Conservation (phyloP, 2,329 filamentous ascomycete genomes). For the Neopestalotiopsis rosae region DNA sequence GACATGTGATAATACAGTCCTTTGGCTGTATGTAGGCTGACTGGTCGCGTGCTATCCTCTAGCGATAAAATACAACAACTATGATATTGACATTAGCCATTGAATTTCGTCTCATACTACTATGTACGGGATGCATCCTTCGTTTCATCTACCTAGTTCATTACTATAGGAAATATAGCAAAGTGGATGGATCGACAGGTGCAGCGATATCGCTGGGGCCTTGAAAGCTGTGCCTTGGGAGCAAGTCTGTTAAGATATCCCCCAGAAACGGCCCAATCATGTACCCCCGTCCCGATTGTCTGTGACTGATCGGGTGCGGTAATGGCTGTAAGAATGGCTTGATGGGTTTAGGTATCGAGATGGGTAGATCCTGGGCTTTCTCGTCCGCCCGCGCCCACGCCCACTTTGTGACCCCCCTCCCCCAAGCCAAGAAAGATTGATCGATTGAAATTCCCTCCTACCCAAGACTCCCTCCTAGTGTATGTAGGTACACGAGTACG, state of each 20-base stretch:
- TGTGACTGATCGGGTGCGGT: slow-evolving; percentile 1
- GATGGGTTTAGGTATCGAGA: background rate
- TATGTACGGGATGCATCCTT: background rate
- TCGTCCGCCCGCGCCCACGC: background rate
- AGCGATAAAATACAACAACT: background rate
- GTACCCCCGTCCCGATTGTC: background rate
- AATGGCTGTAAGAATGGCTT: background rate
- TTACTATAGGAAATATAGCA: background rate
- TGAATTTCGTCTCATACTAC: background rate
- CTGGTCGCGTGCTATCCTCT: background rate
- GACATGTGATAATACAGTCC: background rate
- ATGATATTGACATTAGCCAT: background rate
- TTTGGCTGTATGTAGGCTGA: background rate
- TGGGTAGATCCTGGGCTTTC: background rate
- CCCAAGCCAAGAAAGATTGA: background rate
- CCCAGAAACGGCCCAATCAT: background rate
- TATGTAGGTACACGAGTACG: background rate
- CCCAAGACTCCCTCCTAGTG: background rate
- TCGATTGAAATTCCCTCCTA: background rate
- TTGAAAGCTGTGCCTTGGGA: background rate
- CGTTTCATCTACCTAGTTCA: background rate
- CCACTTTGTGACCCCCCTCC: background rate
- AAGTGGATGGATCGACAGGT: slow-evolving; percentile 2
- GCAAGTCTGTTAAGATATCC: background rate
- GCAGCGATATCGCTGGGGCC: background rate